phyloP scores from a whole-genome alignment of 2,329 filamentous ascomycete genomes.

The Endothia cerciana region DNA sequence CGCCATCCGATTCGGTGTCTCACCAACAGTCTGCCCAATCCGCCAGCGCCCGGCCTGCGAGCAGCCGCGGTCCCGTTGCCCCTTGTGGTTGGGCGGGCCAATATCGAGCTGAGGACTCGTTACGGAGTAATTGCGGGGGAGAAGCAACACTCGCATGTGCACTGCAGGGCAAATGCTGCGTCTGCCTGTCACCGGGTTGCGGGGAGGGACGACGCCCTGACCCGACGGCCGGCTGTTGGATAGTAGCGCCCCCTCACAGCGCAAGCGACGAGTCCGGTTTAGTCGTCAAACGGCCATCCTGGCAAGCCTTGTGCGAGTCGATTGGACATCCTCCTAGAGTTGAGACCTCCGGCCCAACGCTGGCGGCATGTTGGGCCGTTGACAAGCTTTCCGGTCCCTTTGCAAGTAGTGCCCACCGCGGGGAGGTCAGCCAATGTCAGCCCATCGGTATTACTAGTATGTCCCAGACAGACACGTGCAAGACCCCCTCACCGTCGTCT shows the following conservation, averaged over 20 bases:
- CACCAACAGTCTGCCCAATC: not conserved
- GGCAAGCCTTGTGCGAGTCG: not conserved
- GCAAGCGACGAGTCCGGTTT: not conserved
- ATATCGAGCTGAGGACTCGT: not conserved
- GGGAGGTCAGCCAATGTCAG: not conserved
- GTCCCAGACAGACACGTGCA: not conserved
- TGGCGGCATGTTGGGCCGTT: not conserved
- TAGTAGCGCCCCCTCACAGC: not conserved
- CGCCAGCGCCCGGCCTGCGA: not conserved
- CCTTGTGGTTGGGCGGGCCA: not conserved
- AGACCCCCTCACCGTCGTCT: not conserved
- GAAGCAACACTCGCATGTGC: not conserved
- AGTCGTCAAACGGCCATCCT: not conserved
- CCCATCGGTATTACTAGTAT: not conserved
- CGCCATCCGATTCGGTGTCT: slow-evolving; percentile 1
- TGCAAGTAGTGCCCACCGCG: not conserved
- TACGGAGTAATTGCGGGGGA: slow-evolving; percentile 5
- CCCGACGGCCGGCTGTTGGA: not conserved
- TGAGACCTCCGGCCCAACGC: not conserved
- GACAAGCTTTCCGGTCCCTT: too few relatives aligned
- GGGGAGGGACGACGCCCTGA: not conserved
- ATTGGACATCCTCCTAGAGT: not conserved
- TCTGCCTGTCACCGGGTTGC: too few relatives aligned
- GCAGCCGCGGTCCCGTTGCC: not conserved
- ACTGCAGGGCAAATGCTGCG: not conserved